Conservation (phyloP, 1,139 yeast species). For the Pichia sp. region DNA sequence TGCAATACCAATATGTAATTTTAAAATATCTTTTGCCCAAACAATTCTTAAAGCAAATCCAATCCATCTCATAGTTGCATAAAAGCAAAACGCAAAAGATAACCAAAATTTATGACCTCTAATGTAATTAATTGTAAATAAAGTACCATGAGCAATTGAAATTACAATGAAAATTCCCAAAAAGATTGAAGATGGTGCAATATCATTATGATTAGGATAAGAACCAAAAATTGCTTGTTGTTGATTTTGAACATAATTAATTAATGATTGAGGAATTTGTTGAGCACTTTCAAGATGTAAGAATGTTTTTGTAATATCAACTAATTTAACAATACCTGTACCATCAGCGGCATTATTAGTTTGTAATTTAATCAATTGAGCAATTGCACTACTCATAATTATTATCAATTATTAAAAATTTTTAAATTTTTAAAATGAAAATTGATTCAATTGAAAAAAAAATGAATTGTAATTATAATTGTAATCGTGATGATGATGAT, state of each 20-base stretch:
- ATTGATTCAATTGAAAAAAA: too few species aligned
- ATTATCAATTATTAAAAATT: too few species aligned
- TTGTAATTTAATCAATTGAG: slow-evolving; percentile 18
- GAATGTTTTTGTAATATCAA: slow-evolving; percentile 27
- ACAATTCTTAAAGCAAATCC: slow-evolving; percentile 58
- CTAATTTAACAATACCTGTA: slow-evolving; percentile 40
- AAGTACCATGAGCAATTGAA: slow-evolving; percentile 39
- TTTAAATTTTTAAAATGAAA: too few species aligned
- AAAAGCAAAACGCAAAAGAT: slow-evolving; percentile 49
- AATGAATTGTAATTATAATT: too few species aligned
- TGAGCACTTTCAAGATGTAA: slow-evolving; percentile 20
- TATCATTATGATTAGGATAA: slow-evolving; percentile 51
- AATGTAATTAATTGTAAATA: slow-evolving; percentile 45
- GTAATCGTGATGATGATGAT: too few species aligned
- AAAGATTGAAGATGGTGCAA: slow-evolving; percentile 59
- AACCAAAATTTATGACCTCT: slow-evolving; percentile 64
- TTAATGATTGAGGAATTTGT: slow-evolving; percentile 35
- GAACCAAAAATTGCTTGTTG: slow-evolving; percentile 61
- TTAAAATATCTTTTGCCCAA: slow-evolving; percentile 49
- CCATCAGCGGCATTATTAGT: slow-evolving; percentile 45
- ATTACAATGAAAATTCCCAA: slow-evolving; percentile 48
- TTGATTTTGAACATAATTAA: slow-evolving; percentile 32
- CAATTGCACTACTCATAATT: slow-evolving; percentile 15
- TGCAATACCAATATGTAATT: slow-evolving; percentile 49
- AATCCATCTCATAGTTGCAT: slow-evolving; percentile 45